These are phyloP conservation scores for Tulasnella sp. DNA, from an alignment of 768 basidiomycete species.

Conservation along the genomic window DNA sequence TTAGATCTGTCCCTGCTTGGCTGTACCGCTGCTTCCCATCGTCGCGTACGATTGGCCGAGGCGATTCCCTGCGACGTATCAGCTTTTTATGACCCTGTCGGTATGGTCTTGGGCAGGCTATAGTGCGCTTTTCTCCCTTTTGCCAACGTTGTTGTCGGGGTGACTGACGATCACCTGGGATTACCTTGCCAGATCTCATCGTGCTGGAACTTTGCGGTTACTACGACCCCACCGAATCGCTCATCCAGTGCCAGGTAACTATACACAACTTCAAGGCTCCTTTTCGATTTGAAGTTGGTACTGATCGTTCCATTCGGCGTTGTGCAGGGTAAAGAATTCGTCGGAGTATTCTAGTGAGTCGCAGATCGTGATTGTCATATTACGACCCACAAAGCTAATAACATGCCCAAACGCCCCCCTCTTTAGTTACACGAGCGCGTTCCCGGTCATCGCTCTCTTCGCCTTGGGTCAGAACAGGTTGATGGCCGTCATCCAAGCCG, in stretches of 20 bases:
- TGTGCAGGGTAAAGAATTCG: slow-evolving; percentile 23
- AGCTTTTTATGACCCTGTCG: slow-evolving; percentile 22
- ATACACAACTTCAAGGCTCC: not conserved
- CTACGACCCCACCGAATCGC: slow-evolving; percentile 5
- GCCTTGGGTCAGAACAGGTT: slow-evolving; percentile 25
- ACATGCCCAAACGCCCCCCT: not conserved
- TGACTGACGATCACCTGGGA: not conserved
- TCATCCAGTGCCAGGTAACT: slow-evolving; percentile 19
- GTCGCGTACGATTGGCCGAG: slow-evolving; percentile 25
- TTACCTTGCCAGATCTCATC: not conserved
- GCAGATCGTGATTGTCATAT: slow-evolving; percentile 1
- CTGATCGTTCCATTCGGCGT: not conserved
- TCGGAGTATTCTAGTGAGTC: slow-evolving; percentile 19
- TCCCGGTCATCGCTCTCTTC: slow-evolving; percentile 28
- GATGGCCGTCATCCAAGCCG: slow-evolving; percentile 13
- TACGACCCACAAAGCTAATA: not conserved
- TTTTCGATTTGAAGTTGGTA: not conserved
- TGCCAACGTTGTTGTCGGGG: not conserved
- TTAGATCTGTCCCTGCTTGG: slow-evolving; percentile 10
- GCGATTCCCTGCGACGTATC: slow-evolving; percentile 20
- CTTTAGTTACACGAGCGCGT: slow-evolving; percentile 21
- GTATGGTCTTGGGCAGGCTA: slow-evolving; percentile 21
- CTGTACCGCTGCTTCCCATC: slow-evolving; percentile 23
- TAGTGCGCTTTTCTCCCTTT: not conserved
- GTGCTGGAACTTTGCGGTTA: slow-evolving; percentile 21